Evolutionary conservation across 257 asterid genomes (phyloP), one percentile per base, ranked within the genome.

Genomic region (Agastache rugosa): DNA sequence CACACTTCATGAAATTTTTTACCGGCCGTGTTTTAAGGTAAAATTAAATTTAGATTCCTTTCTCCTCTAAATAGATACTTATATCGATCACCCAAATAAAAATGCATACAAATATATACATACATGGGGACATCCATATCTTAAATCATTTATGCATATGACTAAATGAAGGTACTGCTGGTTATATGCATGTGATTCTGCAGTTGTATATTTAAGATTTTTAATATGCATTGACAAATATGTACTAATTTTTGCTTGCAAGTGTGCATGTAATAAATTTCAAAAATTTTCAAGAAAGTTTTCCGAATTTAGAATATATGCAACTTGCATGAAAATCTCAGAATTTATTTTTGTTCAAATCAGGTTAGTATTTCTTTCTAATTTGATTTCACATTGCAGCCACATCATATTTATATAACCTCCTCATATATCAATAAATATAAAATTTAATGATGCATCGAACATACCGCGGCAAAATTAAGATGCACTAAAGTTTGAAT

Each of bases 111-210:
- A 19, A 51, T 53, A 56, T 56, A 22, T 23, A 56, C 35, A 22
- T 23, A 56, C 35, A 23, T 56, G 63, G 63, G 63, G 63, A 56
- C n/a, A 56, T 22, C 63, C 34, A 55, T 31, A 55, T 22, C 35
- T 22, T 55, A 55, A 55, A n/a, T 11, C 35, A 22, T 45, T 48
- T n/a, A 48, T 48, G 17, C 6, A 31, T 29, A 29, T 20, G 53
- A 42, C 69, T 64, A 63, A 17, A 64, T 19, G 69, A 42, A 20
- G 54, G 69, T 39, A 41, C 19, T 11, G 6, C 39, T 42, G 56
- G 14, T 19, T 41, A 42, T 41, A 22, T 45, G 71, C 71, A 65
- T 65, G 71, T 65, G 71, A 41, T 42, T 65, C 39, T 11, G 71
- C 71, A 65, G 71, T 45, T 12, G 56, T 20, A 44, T 31, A 61